A percentile compares a stretch with the other conserved stretches of the same genome.
These are phyloP conservation scores for Hypoxylon cercidicola DNA, from an alignment of 495 filamentous ascomycete genomes.

Conservation along the genomic window DNA sequence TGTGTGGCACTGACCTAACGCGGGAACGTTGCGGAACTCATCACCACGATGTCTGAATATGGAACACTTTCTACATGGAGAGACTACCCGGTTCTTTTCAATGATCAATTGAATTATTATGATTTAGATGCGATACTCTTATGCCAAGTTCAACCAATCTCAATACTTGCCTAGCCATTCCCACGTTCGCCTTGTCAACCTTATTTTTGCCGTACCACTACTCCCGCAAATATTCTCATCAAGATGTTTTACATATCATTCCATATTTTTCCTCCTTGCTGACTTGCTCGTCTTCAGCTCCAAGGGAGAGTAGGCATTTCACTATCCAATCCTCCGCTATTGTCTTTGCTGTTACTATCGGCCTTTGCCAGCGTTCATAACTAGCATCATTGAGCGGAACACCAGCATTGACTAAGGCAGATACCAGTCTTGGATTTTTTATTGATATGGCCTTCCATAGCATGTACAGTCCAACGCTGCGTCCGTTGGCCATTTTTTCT, in stretches of 20 bases:
- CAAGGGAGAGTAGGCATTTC: background rate
- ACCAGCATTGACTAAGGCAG: background rate
- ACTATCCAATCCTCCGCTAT: background rate
- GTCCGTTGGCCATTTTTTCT: background rate
- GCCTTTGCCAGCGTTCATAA: background rate
- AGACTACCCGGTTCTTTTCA: too few relatives aligned
- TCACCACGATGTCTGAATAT: too few relatives aligned
- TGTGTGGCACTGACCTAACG: too few relatives aligned
- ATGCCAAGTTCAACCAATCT: background rate
- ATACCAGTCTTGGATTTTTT: background rate
- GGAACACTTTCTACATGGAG: too few relatives aligned
- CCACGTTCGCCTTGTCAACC: background rate
- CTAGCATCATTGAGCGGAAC: slow-evolving; percentile 2
- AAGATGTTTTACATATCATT: too few relatives aligned
- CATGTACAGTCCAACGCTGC: background rate
- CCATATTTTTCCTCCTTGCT: background rate
- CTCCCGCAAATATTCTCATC: too few relatives aligned
- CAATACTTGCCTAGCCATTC: slow-evolving; percentile 7
- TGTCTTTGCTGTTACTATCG: background rate
- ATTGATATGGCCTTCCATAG: background rate
- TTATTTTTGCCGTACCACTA: background rate
- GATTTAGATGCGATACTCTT: too few relatives aligned
- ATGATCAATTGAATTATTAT: too few relatives aligned
- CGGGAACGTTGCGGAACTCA: too few relatives aligned
- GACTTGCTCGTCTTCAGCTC: background rate